Conservation (phyloP, 2,329 filamentous ascomycete species). For the Verticillium dahliae region DNA sequence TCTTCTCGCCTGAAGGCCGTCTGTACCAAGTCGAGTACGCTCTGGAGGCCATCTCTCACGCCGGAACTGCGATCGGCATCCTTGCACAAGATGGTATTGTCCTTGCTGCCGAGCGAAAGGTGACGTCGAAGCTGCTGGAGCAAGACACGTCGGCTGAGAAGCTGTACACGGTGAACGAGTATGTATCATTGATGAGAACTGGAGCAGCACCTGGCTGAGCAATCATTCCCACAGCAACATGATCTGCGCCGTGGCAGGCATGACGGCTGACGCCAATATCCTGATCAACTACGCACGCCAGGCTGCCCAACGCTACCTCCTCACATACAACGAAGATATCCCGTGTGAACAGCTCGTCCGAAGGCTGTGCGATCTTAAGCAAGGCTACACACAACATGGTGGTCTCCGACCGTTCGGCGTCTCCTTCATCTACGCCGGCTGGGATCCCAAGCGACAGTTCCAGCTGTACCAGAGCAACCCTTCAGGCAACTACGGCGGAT, state of each 20-base stretch:
- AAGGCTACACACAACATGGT: slow-evolving; percentile 98
- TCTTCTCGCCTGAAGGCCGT: slow-evolving; percentile 98
- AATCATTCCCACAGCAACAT: slow-evolving; percentile 68
- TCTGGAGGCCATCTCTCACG: slow-evolving; percentile 96
- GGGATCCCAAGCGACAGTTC: slow-evolving; percentile 93
- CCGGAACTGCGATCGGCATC: slow-evolving; percentile 93
- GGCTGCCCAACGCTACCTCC: slow-evolving; percentile 92
- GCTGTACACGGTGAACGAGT: slow-evolving; percentile 99
- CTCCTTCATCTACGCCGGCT: slow-evolving; percentile 98
- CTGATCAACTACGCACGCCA: slow-evolving; percentile 99
- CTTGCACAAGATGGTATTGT: slow-evolving; percentile 98
- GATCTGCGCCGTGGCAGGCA: slow-evolving; percentile 98
- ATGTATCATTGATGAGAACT: slow-evolving; percentile 24
- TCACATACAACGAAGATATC: slow-evolving; percentile 99
- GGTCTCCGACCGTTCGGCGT: slow-evolving; percentile 97
- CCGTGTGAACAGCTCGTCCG: slow-evolving; percentile 98
- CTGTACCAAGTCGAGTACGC: slow-evolving; percentile 99
- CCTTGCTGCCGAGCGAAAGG: slow-evolving; percentile 94
- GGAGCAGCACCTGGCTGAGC: slow-evolving; percentile 4
- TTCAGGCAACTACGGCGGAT: slow-evolving; percentile 96
- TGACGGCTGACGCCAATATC: slow-evolving; percentile 99
- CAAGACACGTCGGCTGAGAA: slow-evolving; percentile 99
- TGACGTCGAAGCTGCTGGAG: slow-evolving; percentile 97
- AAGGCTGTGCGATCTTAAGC: slow-evolving; percentile 93
- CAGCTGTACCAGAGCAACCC: slow-evolving; percentile 99